Evolutionary conservation across 208 protist genomes (phyloP).

Genomic region (Phytomonas sp.): DNA sequence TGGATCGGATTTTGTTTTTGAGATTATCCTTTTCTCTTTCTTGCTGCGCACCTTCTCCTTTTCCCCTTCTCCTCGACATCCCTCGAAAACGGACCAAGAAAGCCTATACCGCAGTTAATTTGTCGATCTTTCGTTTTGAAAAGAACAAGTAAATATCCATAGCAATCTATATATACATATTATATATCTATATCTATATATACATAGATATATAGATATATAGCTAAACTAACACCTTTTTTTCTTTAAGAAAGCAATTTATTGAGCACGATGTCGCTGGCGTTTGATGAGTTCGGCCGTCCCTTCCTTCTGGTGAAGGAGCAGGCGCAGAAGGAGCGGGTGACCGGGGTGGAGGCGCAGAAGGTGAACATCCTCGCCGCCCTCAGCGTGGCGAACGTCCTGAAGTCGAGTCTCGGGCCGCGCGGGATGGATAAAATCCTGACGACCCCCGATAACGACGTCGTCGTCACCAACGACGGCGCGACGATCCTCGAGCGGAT

Average conservation of each 20-base stretch:
- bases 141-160: too few relatives aligned
- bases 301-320: slow-evolving; percentile 99
- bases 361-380: slow-evolving; percentile 99
- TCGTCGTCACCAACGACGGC: slow-evolving; percentile 99
- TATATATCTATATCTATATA: slow-evolving; percentile 1
- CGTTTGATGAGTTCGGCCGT: slow-evolving; percentile 99
- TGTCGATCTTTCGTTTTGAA: too few relatives aligned
- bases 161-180: too few relatives aligned
- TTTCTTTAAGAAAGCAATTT: too few relatives aligned
- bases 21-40: not conserved
- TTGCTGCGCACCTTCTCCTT: not conserved
- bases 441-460: slow-evolving; percentile 97
- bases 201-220: not conserved
- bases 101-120: not conserved
- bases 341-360: slow-evolving; percentile 96
- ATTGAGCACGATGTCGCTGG: slow-evolving; percentile 82
- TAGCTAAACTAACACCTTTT: too few relatives aligned
- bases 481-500: slow-evolving; percentile 98
- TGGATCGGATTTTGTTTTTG: not conserved
- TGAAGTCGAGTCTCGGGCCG: slow-evolving; percentile 97
- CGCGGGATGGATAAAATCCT: slow-evolving; percentile 98
- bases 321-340: slow-evolving; percentile 92
- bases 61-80: not conserved
- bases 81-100: too few relatives aligned
- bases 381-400: slow-evolving; percentile 93